A percentile compares a stretch with the other conserved stretches of the same genome.
Conservation (phyloP, 2,329 filamentous ascomycete genomes). For the Fusarium equiseti region DNA sequence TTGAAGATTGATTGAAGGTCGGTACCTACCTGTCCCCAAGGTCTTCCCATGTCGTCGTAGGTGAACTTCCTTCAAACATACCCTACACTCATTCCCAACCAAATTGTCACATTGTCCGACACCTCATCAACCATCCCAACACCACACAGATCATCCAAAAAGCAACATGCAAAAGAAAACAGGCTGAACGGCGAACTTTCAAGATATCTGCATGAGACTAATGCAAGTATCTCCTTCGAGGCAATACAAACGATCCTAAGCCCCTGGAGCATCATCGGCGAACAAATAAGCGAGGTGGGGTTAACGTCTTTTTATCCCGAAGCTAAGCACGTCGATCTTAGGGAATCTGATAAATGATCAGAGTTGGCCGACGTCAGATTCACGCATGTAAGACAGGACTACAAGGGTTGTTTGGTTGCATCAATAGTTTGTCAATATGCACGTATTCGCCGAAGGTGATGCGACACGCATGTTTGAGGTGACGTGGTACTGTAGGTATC, state of each 20-base stretch:
- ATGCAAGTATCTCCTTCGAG: neutral
- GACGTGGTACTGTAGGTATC: neutral
- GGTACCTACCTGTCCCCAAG: neutral
- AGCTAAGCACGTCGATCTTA: slow-evolving; percentile 20
- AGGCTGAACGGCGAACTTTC: slow-evolving; percentile 5
- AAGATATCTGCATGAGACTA: neutral
- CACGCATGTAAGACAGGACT: neutral
- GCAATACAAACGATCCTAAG: neutral
- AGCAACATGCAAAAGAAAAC: neutral
- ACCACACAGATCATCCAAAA: neutral
- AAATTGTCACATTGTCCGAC: no score
- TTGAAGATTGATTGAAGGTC: neutral
- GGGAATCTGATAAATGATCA: neutral
- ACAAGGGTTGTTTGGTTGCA: neutral
- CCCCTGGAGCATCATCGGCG: slow-evolving; percentile 12
- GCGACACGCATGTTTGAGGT: neutral
- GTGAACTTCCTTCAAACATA: neutral
- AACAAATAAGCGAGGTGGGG: slow-evolving; percentile 6
- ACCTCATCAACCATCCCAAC: neutral
- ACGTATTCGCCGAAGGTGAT: neutral
- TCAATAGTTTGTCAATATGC: neutral
- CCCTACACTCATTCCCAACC: neutral
- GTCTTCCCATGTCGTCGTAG: neutral
- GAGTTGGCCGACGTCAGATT: slow-evolving; percentile 4
- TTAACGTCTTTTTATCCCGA: neutral